Percentiles rank a stretch among this genome's conserved stretches.
Conservation (phyloP, 805 yeast genomes). For the Pichia heedii region DNA sequence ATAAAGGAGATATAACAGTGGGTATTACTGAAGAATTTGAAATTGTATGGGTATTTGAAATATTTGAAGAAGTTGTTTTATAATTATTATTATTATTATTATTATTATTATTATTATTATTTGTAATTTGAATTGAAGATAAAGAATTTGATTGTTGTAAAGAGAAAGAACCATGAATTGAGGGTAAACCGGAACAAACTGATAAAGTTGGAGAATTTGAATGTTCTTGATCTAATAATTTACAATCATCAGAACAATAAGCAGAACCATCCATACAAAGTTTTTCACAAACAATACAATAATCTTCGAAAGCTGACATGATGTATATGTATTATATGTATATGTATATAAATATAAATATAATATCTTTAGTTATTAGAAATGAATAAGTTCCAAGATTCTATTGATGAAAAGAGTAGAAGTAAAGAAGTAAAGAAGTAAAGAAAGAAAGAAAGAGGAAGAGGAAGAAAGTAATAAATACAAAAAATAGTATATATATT, state of each 20-base stretch:
- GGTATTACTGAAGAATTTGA: not conserved
- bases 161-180: constrained; percentile 10
- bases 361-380: too few species aligned
- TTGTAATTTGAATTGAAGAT: too few species aligned
- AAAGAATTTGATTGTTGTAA: constrained; percentile 2
- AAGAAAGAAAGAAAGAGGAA: too few species aligned
- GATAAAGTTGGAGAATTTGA: constrained; percentile 20
- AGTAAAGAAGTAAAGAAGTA: too few species aligned
- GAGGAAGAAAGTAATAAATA: too few species aligned
- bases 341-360: not conserved
- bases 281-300: constrained; percentile 30
- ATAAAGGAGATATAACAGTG: constrained; percentile 22
- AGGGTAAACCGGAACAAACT: constrained; percentile 12
- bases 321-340: not conserved
- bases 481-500: too few species aligned
- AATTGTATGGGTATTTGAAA: not conserved
- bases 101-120: too few species aligned
- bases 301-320: constrained; percentile 35
- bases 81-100: too few species aligned
- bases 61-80: too few species aligned
- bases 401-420: too few species aligned
- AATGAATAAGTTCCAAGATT: too few species aligned
- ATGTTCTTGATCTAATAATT: constrained; percentile 18
- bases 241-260: constrained; percentile 28
- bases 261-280: constrained; percentile 24